Percentiles rank a stretch among this genome's conserved stretches.
These are phyloP conservation scores for Solanum tarijense DNA, from an alignment of 257 asterid species.

Conservation along the genomic window DNA sequence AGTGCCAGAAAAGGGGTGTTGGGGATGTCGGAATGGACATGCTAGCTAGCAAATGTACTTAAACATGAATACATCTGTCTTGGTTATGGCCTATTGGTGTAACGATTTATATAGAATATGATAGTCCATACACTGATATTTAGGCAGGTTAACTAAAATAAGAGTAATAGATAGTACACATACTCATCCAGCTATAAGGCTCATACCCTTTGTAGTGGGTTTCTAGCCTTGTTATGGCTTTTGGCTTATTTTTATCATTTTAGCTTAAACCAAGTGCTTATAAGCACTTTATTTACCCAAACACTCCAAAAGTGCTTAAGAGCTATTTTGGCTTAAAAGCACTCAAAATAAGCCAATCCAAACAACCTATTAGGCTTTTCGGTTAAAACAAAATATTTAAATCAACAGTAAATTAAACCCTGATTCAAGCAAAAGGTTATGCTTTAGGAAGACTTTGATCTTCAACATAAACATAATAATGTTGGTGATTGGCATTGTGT, in stretches of 20 bases:
- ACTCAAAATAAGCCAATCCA: background rate
- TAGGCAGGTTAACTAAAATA: background rate
- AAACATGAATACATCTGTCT: background rate
- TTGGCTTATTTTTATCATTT: background rate
- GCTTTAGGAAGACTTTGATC: background rate
- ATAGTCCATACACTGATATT: background rate
- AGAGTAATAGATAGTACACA: background rate
- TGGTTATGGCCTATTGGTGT: background rate
- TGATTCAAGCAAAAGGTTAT: background rate
- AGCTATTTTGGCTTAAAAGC: background rate
- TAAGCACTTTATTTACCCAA: background rate
- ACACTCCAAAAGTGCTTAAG: background rate
- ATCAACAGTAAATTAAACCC: background rate
- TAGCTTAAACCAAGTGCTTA: background rate
- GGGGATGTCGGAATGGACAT: background rate
- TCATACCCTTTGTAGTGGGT: background rate
- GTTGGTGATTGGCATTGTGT: background rate
- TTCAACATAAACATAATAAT: background rate
- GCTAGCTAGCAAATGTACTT: background rate
- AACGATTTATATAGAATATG: background rate
- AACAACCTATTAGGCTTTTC: background rate
- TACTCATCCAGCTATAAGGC: background rate
- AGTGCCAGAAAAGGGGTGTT: background rate
- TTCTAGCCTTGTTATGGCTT: background rate
- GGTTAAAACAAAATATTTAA: background rate